Base-by-base conservation (phyloP, 1,139 yeast genomes). In the Lodderomyces beijingensis region DNA sequence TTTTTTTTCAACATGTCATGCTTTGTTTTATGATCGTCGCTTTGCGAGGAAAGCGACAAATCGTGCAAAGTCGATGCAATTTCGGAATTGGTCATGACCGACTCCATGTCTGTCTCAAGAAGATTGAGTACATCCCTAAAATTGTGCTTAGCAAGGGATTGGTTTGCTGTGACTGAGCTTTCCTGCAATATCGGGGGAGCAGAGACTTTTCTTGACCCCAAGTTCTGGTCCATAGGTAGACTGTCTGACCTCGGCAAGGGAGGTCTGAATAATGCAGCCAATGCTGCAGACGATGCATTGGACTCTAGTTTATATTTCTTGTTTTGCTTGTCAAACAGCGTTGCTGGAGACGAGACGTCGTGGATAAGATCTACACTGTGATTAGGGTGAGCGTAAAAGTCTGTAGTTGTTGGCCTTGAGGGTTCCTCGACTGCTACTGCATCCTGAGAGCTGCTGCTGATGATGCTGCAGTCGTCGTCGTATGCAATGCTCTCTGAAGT, bases 261-360 rank as follows among this genome's bases (percentile, higher is more conserved):
- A 2, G 72, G 72, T 23, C 70, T 57, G 45, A 77, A 74, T 29
- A 77, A 59, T 1, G 81, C 83, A 2, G 79, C 70, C 38, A 78
- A 56, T 0, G 84, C 83, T 2, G 84, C 84, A 2, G 79, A 71
- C 2, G 81, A 76, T 1, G 83, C 82, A 42, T 74, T 77, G 13
- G 67, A 47, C 38, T 68, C 72, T 17, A 41, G 21, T 25, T 40
- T 40, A 38, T 48, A 51, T 32, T 49, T 44, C 27, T 48, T 52
- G 26, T 38, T 33, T 18, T 28, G 28, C 11, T 30, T 29, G 15
- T 18, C 14, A 4, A 16, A 19, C 7, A 30, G 7, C 8, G 31
- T 11, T 4, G 23, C 14, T 13, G 29, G 13, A 11, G 33, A 19
- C 14, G 36, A 28, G 5, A 35, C 33, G 13, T 47, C 50, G 19